Conservation (phyloP, 2,329 filamentous ascomycete species). For the Beauveria asiatica region DNA sequence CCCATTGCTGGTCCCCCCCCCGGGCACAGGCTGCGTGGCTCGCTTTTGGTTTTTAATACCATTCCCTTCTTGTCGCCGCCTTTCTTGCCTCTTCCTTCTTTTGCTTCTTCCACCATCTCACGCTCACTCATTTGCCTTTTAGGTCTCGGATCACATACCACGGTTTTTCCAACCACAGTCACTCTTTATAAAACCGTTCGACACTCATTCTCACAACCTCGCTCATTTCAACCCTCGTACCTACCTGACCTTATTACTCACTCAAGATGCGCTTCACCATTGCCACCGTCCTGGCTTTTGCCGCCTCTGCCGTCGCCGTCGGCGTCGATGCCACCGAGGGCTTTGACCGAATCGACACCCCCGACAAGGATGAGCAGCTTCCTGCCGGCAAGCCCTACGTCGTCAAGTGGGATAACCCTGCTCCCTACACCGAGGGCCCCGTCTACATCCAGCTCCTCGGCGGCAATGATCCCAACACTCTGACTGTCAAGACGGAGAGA, state of each 20-base stretch:
- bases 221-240: neutral
- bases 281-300: slow-evolving; percentile 43
- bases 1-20: too few species aligned
- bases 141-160: neutral
- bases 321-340: slow-evolving; percentile 34
- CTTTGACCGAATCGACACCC: slow-evolving; percentile 47
- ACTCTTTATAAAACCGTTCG: slow-evolving; percentile 3
- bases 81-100: neutral
- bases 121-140: neutral
- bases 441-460: slow-evolving; percentile 48
- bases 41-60: too few species aligned
- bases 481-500: slow-evolving; percentile 28
- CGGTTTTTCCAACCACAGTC: slow-evolving; percentile 1
- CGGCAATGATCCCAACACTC: slow-evolving; percentile 35
- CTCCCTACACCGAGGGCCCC: slow-evolving; percentile 32
- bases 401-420: slow-evolving; percentile 41
- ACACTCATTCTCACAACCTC: neutral
- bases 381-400: slow-evolving; percentile 39
- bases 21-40: too few species aligned
- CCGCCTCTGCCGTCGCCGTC: slow-evolving; percentile 37
- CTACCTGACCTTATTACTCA: neutral
- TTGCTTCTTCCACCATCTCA: neutral
- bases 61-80: neutral
- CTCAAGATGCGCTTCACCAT: slow-evolving; percentile 48
- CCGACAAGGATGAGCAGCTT: slow-evolving; percentile 34